These are phyloP conservation scores for Fusarium floridanum DNA, from an alignment of 2,329 filamentous ascomycete genomes.

Conservation along the genomic window DNA sequence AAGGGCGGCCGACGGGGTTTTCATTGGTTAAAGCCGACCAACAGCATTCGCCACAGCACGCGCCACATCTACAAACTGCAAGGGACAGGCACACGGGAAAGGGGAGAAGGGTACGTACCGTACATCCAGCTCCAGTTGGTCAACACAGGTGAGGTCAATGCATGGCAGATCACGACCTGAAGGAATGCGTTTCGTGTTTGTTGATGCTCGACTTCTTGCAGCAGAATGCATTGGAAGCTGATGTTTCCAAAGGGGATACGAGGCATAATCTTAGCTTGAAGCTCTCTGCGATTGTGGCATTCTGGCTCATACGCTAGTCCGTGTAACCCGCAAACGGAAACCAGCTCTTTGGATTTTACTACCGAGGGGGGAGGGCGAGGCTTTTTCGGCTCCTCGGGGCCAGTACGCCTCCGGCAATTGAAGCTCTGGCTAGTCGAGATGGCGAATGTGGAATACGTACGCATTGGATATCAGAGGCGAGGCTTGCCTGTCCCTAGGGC, in stretches of 20 bases:
- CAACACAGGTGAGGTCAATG: conserved; percentile 20
- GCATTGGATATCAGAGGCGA: conserved; percentile 2
- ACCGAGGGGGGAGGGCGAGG: conserved; percentile 1
- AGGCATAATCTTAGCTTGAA: conserved; percentile 14
- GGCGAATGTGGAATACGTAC: conserved; percentile 5
- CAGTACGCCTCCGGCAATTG: conserved; percentile 26
- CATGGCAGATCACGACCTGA: conserved; percentile 5
- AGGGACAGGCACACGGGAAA: conserved; percentile 1
- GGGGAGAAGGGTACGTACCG: conserved; percentile 21
- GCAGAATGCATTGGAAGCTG: conserved; percentile 7
- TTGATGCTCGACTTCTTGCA: conserved; percentile 19
- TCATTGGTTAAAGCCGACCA: conserved; percentile 23
- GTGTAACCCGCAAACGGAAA: conserved; percentile 33
- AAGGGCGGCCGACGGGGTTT: neutral
- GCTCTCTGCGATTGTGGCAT: conserved; percentile 10
- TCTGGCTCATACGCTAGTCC: neutral
- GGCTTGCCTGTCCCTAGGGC: conserved; percentile 2
- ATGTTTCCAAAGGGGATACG: conserved; percentile 18
- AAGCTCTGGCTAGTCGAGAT: neutral
- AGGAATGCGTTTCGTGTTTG: conserved; percentile 41
- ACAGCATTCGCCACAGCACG: conserved; percentile 23
- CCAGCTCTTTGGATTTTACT: conserved; percentile 14
- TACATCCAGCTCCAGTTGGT: neutral
- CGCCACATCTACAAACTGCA: conserved; percentile 26
- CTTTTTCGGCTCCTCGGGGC: conserved; percentile 15